A percentile compares a stretch with the other conserved stretches of the same genome.
These are phyloP conservation scores for Fragaria nilgerrensis DNA, from an alignment of 306 rosid genomes.

Conservation along the genomic window DNA sequence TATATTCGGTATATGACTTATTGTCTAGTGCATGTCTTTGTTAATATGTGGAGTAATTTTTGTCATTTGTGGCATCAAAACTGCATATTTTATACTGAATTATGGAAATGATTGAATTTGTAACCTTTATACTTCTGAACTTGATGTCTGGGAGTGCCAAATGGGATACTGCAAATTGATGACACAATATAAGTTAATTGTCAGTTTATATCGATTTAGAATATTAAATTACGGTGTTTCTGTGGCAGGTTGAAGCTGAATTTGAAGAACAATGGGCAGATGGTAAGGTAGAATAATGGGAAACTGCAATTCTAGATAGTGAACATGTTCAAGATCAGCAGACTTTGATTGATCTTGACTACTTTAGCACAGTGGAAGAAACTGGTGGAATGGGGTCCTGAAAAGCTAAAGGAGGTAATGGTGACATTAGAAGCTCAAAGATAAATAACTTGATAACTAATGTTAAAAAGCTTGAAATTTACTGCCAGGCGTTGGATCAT, in stretches of 20 bases:
- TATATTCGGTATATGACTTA: background rate
- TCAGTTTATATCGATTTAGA: background rate
- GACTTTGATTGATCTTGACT: constrained; percentile 77
- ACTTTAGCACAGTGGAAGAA: constrained; percentile 82
- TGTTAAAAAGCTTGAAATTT: background rate
- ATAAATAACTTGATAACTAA: background rate
- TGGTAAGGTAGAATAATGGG: constrained; percentile 74
- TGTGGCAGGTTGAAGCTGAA: constrained; percentile 68
- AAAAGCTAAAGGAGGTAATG: constrained; percentile 85
- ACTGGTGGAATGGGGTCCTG: constrained; percentile 79
- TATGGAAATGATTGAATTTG: too few species aligned
- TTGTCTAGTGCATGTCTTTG: background rate
- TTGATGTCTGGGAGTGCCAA: background rate
- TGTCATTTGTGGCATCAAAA: background rate
- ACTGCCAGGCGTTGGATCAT: background rate
- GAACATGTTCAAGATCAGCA: constrained; percentile 52
- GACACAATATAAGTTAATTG: background rate
- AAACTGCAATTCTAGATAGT: constrained; percentile 55
- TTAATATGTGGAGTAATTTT: background rate
- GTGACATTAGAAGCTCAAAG: background rate
- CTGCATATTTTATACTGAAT: too few species aligned
- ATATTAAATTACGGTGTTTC: constrained; percentile 18
- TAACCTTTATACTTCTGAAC: background rate
- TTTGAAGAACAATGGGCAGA: constrained; percentile 83
- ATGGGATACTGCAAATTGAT: background rate